Conservation (phyloP, 2,329 filamentous ascomycete species). For the Orbilia javanica region DNA sequence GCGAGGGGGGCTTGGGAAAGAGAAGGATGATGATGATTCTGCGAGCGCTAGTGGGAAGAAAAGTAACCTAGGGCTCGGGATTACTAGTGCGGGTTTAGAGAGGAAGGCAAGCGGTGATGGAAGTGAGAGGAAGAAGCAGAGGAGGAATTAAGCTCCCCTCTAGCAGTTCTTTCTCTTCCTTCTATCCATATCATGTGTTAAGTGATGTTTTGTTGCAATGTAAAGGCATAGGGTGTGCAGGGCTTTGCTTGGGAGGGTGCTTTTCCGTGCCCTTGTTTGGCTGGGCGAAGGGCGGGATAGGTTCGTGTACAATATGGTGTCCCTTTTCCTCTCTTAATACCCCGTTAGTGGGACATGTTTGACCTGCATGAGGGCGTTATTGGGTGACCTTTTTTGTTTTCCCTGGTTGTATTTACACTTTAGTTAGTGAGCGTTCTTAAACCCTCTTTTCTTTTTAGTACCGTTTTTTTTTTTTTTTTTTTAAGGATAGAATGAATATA, state of each 20-base stretch:
- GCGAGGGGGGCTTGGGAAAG: slow-evolving; percentile 29
- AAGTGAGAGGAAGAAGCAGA: slow-evolving; percentile 55
- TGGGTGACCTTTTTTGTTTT: neutral
- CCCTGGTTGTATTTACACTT: slow-evolving; percentile 1
- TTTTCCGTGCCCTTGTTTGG: slow-evolving; percentile 1
- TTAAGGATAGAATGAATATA: slow-evolving; percentile 21
- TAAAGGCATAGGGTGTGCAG: slow-evolving; percentile 5
- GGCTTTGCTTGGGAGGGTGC: slow-evolving; percentile 5
- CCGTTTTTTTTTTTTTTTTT: no score
- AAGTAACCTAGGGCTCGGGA: slow-evolving; percentile 45
- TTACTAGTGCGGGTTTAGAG: slow-evolving; percentile 52
- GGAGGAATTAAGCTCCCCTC: slow-evolving; percentile 23
- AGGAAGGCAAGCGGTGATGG: slow-evolving; percentile 50
- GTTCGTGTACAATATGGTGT: slow-evolving; percentile 27
- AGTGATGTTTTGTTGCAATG: neutral
- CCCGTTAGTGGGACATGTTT: slow-evolving; percentile 2
- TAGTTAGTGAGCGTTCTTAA: slow-evolving; percentile 9
- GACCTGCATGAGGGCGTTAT: slow-evolving; percentile 24
- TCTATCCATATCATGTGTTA: neutral
- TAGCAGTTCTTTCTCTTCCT: neutral
- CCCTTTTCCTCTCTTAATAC: slow-evolving; percentile 13
- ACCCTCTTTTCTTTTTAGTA: neutral
- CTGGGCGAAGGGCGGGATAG: neutral
- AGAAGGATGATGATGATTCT: slow-evolving; percentile 48
- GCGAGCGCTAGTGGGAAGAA: slow-evolving; percentile 50